Conservation (phyloP, 2,329 filamentous ascomycete species). For the Trichoderma sp. region DNA sequence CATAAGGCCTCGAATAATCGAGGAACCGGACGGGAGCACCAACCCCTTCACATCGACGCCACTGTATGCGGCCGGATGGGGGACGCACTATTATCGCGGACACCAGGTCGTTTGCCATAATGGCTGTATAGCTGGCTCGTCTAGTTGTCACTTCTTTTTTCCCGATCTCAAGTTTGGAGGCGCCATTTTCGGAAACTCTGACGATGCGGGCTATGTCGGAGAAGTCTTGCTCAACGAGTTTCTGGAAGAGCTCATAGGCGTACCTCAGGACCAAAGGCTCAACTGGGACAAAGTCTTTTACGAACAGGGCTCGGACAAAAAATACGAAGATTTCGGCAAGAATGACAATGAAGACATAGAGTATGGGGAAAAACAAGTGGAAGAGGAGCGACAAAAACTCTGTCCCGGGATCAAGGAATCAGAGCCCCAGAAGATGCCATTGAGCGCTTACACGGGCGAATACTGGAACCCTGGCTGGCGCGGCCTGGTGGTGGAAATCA, state of each 20-base stretch:
- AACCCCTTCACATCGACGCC: constrained; percentile 27
- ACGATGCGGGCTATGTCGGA: constrained; percentile 29
- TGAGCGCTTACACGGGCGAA: constrained; percentile 32
- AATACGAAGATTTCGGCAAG: constrained; percentile 1
- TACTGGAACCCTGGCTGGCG: constrained; percentile 38
- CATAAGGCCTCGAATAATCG: constrained; percentile 30
- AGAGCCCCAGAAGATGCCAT: constrained; percentile 14
- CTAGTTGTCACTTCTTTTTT: constrained; percentile 36
- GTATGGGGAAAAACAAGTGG: neutral
- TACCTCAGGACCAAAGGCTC: constrained; percentile 8
- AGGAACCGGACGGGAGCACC: too few relatives aligned
- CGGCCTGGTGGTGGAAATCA: constrained; percentile 32
- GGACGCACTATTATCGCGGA: constrained; percentile 33
- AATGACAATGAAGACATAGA: constrained; percentile 2
- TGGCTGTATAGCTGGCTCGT: constrained; percentile 36
- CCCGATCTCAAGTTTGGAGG: constrained; percentile 36
- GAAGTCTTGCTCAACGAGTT: constrained; percentile 33
- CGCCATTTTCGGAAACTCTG: constrained; percentile 36
- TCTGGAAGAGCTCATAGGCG: constrained; percentile 30
- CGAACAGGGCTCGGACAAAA: neutral
- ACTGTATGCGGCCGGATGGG: constrained; percentile 35
- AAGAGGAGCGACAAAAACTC: neutral
- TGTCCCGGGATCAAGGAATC: constrained; percentile 4
- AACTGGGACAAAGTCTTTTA: neutral
- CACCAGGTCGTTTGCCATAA: constrained; percentile 36